Conservation (phyloP, 768 basidiomycete genomes). For the Candolleomyces efflorescens region DNA sequence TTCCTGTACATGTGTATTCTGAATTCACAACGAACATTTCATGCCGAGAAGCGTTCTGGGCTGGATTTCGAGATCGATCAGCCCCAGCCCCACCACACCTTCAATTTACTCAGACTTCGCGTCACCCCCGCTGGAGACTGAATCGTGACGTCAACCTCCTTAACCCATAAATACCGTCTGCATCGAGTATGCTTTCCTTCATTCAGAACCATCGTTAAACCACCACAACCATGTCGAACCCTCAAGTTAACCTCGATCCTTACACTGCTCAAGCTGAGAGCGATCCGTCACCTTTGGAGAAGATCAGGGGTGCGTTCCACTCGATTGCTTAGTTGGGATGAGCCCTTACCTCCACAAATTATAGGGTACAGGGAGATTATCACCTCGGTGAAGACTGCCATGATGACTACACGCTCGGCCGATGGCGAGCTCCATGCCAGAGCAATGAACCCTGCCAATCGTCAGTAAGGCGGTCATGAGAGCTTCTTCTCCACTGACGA, state of each 20-base stretch:
- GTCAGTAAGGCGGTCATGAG: slow-evolving; percentile 32
- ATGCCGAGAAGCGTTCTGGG: too few species aligned
- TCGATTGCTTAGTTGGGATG: background rate
- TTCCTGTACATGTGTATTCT: too few species aligned
- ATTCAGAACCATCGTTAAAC: slow-evolving; percentile 10
- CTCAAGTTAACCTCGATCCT: slow-evolving; percentile 52
- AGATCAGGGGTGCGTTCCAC: slow-evolving; percentile 51
- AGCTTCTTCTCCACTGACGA: too few species aligned
- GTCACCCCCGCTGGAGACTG: background rate
- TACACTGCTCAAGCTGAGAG: slow-evolving; percentile 66
- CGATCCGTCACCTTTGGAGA: slow-evolving; percentile 55
- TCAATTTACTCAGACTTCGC: background rate
- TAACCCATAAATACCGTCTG: background rate
- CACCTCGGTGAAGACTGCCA: slow-evolving; percentile 59
- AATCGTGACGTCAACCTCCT: background rate
- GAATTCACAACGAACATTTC: too few species aligned
- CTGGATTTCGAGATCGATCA: background rate
- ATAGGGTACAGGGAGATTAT: slow-evolving; percentile 63
- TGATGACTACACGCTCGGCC: slow-evolving; percentile 71
- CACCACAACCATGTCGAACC: slow-evolving; percentile 1
- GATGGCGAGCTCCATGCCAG: slow-evolving; percentile 73
- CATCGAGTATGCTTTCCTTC: background rate
- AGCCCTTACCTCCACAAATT: slow-evolving; percentile 10
- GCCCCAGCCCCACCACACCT: too few species aligned
- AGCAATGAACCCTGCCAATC: slow-evolving; percentile 71